Percentiles rank a stretch among this genome's conserved stretches.
Evolutionary conservation across 495 filamentous ascomycete genomes (phyloP).

Genomic region (Physcia stellaris): DNA sequence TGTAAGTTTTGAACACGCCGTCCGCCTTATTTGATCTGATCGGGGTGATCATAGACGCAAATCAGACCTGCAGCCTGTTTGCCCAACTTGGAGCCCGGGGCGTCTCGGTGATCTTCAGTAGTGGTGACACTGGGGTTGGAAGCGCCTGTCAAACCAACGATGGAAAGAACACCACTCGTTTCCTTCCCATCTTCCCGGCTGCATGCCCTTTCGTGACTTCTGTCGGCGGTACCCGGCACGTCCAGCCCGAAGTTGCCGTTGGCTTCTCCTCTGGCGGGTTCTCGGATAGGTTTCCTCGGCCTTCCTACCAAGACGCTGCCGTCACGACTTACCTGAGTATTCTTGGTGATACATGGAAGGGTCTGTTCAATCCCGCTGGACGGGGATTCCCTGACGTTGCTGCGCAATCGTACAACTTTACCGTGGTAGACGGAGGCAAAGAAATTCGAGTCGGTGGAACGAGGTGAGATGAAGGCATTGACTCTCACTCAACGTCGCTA

Average conservation of each 20-base stretch:
- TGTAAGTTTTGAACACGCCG: not conserved
- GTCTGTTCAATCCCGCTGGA: conserved; percentile 43
- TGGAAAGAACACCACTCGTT: conserved; percentile 43
- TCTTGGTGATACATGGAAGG: conserved; percentile 26
- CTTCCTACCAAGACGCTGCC: conserved; percentile 46
- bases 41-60: conserved; percentile 29
- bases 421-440: conserved; percentile 26
- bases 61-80: conserved; percentile 55
- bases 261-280: conserved; percentile 57
- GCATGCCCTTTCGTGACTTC: conserved; percentile 72
- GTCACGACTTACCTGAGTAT: conserved; percentile 40
- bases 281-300: conserved; percentile 50
- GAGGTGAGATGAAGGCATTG: conserved; percentile 20
- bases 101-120: conserved; percentile 54
- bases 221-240: conserved; percentile 54
- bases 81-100: conserved; percentile 62
- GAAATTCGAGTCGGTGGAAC: conserved; percentile 26
- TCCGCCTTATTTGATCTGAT: not conserved
- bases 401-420: conserved; percentile 32
- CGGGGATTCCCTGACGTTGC: conserved; percentile 64
- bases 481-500: not conserved
- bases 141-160: conserved; percentile 51
- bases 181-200: conserved; percentile 57
- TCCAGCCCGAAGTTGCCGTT: conserved; percentile 39
- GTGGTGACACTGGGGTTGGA: conserved; percentile 59